Base-by-base conservation (phyloP, 2,329 filamentous ascomycete species). In the Sporothrix humicola region DNA sequence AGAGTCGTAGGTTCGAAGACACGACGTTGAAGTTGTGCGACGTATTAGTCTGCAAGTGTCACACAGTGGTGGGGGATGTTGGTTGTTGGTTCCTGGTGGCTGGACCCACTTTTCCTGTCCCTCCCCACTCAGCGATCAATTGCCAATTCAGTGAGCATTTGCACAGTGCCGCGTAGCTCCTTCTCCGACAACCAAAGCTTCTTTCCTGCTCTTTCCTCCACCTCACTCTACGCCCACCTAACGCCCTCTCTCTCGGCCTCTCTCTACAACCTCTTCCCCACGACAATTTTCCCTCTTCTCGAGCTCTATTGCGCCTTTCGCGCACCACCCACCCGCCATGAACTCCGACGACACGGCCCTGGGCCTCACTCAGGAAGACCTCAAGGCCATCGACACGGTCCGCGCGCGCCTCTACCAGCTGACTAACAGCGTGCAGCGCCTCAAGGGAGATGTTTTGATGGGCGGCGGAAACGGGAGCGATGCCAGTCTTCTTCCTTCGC, bases 381-480 rank as follows among this genome's bases (percentile, higher is more conserved):
- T 90, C 77, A 92, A 91, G 82, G 86, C 88, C 56, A 86, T 95
- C 37, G 92, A 95, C 78, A 88, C 91, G 81, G 89, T 90, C 42
- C 88, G 92, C 56, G 88, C 90, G 78, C 87, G 91, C 42, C 85
- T 94, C 26, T 86, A 86, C 63, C 90, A 93, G 79, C 86, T 95
- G 31, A 89, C 90, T 3, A 90, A 87, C 80, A 93, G 88, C 77
- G 88, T 95, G 23, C 86, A 83, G 73, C 91, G 90, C 56, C 83
- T 94, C 26, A 87, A 88, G 77, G 82, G 84, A 76, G 87, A 89
- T 77, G 84, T 94, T 54, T 81, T 88, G 54, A 86, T 86, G 74
- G 89, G 86, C 80, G 61, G 61, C 42, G 61, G 61, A 10, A 20
- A 66, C 12, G 61, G 61, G n/a, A 44, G 26, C 4, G 61, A 66